Percentiles rank a stretch among this genome's conserved stretches.
These are phyloP conservation scores for Henningerozyma blattae DNA, from an alignment of 805 yeast species.

Conservation along the genomic window DNA sequence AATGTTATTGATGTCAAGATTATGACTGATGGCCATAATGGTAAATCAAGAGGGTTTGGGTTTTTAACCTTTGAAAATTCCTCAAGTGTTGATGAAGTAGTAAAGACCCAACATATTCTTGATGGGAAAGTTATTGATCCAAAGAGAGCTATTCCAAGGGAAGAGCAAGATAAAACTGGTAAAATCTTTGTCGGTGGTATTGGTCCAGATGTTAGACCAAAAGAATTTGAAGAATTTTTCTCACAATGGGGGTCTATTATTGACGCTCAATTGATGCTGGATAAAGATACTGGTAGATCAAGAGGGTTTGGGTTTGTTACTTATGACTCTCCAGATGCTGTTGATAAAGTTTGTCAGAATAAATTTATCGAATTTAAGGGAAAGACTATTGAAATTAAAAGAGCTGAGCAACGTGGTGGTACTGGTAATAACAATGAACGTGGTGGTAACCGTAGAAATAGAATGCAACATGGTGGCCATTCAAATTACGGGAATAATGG, in stretches of 20 bases:
- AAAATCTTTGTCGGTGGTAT: slow-evolving; percentile 97
- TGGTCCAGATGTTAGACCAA: slow-evolving; percentile 86
- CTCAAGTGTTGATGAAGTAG: slow-evolving; percentile 71
- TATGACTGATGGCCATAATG: slow-evolving; percentile 81
- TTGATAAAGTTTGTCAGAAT: slow-evolving; percentile 74
- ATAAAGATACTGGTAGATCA: slow-evolving; percentile 93
- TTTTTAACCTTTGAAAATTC: slow-evolving; percentile 80
- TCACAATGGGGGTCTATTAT: slow-evolving; percentile 81
- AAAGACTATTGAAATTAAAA: slow-evolving; percentile 69
- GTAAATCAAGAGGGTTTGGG: slow-evolving; percentile 92
- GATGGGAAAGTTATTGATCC: slow-evolving; percentile 98
- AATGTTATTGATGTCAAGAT: slow-evolving; percentile 80
- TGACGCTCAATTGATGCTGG: slow-evolving; percentile 95
- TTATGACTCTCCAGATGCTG: slow-evolving; percentile 89
- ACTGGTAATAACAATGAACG: slow-evolving; percentile 21
- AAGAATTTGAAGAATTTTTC: slow-evolving; percentile 78
- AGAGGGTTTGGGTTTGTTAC: slow-evolving; percentile 97
- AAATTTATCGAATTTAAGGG: slow-evolving; percentile 80
- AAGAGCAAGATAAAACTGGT: slow-evolving; percentile 93
- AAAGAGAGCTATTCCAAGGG: slow-evolving; percentile 93
- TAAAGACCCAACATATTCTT: slow-evolving; percentile 73
- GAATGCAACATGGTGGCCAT: slow-evolving; percentile 5
- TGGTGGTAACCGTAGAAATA: background rate
- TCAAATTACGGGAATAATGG: slow-evolving; percentile 18
- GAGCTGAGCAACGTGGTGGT: slow-evolving; percentile 78